Base-by-base conservation (phyloP, 1,284 basidiomycete genomes). In the Spongiforma sp. region DNA sequence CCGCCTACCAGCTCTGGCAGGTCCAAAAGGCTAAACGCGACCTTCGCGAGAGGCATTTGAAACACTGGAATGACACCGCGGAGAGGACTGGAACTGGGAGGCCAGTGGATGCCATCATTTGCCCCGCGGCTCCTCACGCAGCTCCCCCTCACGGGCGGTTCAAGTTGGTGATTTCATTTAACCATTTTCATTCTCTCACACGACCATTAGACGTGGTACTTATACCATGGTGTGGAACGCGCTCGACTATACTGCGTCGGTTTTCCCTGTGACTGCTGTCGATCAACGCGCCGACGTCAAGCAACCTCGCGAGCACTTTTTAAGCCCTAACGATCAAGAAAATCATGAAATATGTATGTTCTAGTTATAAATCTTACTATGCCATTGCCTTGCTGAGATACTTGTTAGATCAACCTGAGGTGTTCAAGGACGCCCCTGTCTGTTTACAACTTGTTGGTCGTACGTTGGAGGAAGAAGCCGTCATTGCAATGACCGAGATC, bases 401-500 rank as follows among this genome's bases (percentile, higher is more conserved):
- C 59, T 59, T 32, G 11, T 55, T 57, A 89, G 89, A 93, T 70
- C 79, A 88, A 57, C 86, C 90, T 0, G 78, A 82, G 36, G 80
- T 79, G 15, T 88, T 86, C 68, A 78, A 79, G 59, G 83, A 86
- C 63, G 88, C 86, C 0, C 93, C 93, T 0, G 81, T 93, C 11
- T 79, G 82, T 21, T 75, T 94, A 30, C 93, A 94, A 70, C 70
- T 93, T 10, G 81, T 93, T 3, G 90, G 87, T 1, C 80, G 85
- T 59, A 87, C 86, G n/a, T 79, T 89, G 50, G 89, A 94, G 70
- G 91, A 93, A 68, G 91, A 93, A 71, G 89, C 86, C 0, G 83
- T 91, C 11, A 80, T 91, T 36, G 84, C 80, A 2, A 86, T 91
- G 83, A 81, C 83, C 15, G 85, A 88, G 68, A 82, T 89, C 34